Base-by-base conservation (phyloP, 2,329 filamentous ascomycete genomes). In the Tolypocladium ovalisporum region DNA sequence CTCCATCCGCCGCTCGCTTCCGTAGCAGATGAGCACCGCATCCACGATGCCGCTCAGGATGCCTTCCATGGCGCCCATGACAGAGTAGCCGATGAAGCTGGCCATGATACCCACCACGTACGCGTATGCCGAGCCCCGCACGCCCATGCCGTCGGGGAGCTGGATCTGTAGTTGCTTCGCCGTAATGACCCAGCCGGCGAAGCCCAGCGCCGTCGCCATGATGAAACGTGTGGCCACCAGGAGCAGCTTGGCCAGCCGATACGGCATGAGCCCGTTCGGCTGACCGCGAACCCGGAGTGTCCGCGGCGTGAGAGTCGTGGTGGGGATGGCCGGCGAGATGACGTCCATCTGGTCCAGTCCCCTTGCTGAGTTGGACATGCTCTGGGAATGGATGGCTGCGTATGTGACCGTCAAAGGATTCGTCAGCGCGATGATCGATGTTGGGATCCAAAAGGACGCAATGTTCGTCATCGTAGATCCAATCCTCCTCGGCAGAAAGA, bases 111-210 rank as follows among this genome's bases (percentile, higher is more conserved):
- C 94, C 27, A 99, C 90, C 1, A 97, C 83, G 67, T 97, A 99
- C 2, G 93, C 94, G 70, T 99, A 99, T 29, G 94, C 79, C 65
- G 90, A 96, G 10, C 94, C 94, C 52, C 83, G 83, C 54, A 87
- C 69, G 0, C 82, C 80, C 55, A 71, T 63, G 1, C 79, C 79
- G 42, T 76, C 80, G 57, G 71, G 85, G 59, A 75, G 74, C 67
- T 74, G 76, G 24, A 94, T 76, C 55, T 81, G 78, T 4, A 97
- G 77, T 71, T 88, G 86, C 61, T 90, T 86, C 13, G 94, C 92
- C 39, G 92, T 96, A 52, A 90, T 88, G 10, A 97, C 90, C 94
- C 94, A 99, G n/a, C 90, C 93, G 4, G 89, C 92, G 66, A 97
- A 96, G 1, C 93, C 93, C 35, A 99, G 82, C 0, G 86, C 89